Evolutionary conservation across 2,329 filamentous ascomycete species (phyloP).

Genomic region (Diaporthe nobilis): DNA sequence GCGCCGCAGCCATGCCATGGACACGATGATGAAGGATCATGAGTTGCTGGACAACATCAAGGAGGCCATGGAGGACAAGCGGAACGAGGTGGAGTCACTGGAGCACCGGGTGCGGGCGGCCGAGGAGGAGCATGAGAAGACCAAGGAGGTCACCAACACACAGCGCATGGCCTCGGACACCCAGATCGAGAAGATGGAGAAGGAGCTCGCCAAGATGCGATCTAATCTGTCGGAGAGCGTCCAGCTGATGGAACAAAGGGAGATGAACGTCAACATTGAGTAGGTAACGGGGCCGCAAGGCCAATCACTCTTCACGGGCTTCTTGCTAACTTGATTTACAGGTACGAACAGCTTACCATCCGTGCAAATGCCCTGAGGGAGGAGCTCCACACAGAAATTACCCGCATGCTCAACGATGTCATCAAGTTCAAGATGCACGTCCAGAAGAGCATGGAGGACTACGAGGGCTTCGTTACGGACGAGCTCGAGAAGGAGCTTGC

Average conservation of each 20-base stretch:
- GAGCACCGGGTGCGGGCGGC: conserved; percentile 90
- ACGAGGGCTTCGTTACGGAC: conserved; percentile 92
- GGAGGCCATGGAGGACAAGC: conserved; percentile 96
- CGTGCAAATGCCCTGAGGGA: conserved; percentile 88
- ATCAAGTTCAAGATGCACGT: conserved; percentile 99
- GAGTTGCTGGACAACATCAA: conserved; percentile 95
- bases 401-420: conserved; percentile 95
- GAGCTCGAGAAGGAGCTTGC: conserved; percentile 90
- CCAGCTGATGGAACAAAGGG: conserved; percentile 91
- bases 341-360: conserved; percentile 93
- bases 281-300: conserved; percentile 60
- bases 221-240: conserved; percentile 86
- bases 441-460: conserved; percentile 92
- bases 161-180: conserved; percentile 91
- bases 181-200: conserved; percentile 99
- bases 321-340: conserved; percentile 52
- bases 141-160: conserved; percentile 86
- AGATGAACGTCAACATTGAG: conserved; percentile 98
- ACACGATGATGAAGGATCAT: conserved; percentile 94
- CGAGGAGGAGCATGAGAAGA: conserved; percentile 94
- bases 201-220: conserved; percentile 95
- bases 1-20: conserved; percentile 83
- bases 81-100: conserved; percentile 90
- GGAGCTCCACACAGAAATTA: conserved; percentile 96
- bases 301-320: neutral